Evolutionary conservation across 2,329 filamentous ascomycete species (phyloP), one percentile per base, ranked within the genome.

Genomic region (Stachybotrys chartarum): DNA sequence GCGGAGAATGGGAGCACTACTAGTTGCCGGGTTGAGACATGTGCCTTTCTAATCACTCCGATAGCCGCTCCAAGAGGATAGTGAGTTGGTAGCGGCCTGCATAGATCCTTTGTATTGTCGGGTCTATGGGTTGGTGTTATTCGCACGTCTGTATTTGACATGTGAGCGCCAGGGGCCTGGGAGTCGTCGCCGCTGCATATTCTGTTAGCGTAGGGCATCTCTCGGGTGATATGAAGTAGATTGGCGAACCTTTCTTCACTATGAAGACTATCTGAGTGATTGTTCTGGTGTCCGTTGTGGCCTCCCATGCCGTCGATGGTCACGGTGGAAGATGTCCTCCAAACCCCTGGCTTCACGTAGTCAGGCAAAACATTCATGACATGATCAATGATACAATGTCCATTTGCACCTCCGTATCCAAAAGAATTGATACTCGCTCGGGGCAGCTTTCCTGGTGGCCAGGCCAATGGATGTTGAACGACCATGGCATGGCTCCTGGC

Each of bases 1-100:
- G 63, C 63, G 1, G 63, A 63, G 49, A 66, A 61, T 6, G 62
- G 61, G 1, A 66, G 52, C 3, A 66, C 12, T 6, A 65, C 58
- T 2, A 59, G 45, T 7, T 58, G 50, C 5, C 60, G 62, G 17
- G 59, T 60, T 14, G n/a, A 14, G 7, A 60, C 59, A 11, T 59
- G 44, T 6, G 54, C 51, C 35, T 49, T 49, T 14, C 35, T 7
- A 39, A 12, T 39, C 7, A 39, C 35, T 12, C 12, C 12, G 7
- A 39, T 39, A 12, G 7, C 12, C 12, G 7, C 35, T 39, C 35
- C 12, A 12, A 39, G 35, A 7, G 35, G 35, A 39, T 39, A 7
- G 35, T 39, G 35, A 7, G 35, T 39, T 12, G 35, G 35, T 39
- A 12, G 35, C 35, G 12, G 35, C 12, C 35, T 12, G 35, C 12